phyloP scores from a whole-genome alignment of 2,329 filamentous ascomycete species.

The Chaetomium olivaceum region DNA sequence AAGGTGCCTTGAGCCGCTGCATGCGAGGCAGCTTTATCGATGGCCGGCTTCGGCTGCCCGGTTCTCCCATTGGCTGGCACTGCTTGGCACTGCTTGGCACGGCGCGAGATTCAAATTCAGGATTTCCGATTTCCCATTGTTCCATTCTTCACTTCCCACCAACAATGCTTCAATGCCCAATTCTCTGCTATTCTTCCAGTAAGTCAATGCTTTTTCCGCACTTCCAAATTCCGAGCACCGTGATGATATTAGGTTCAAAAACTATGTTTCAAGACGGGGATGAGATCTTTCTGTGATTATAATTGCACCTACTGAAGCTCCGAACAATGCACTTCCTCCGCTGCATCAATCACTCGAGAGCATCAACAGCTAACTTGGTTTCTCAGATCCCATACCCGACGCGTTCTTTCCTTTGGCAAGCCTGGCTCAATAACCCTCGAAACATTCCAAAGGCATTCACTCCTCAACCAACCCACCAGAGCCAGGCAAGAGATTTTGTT shows the following conservation, averaged over 20 bases:
- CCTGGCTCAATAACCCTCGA: neutral
- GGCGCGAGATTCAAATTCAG: neutral
- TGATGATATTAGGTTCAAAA: constrained; percentile 26
- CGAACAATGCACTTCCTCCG: neutral
- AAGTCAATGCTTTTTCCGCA: neutral
- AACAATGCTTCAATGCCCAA: neutral
- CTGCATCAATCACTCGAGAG: neutral
- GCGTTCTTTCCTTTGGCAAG: neutral
- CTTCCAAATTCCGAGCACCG: neutral
- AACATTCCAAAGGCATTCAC: neutral
- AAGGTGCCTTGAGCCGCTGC: neutral
- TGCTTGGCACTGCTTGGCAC: neutral
- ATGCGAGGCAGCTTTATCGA: neutral
- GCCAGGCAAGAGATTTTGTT: neutral
- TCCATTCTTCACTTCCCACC: neutral
- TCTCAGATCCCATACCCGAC: neutral
- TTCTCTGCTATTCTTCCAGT: neutral
- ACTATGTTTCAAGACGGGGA: constrained; percentile 46
- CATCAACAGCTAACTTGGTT: neutral
- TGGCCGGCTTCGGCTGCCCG: neutral
- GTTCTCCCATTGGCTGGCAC: neutral
- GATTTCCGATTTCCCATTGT: neutral
- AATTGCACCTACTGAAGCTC: constrained; percentile 27
- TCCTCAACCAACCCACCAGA: neutral
- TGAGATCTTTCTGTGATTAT: constrained; percentile 41